Base-by-base conservation (phyloP, 257 asterid species). In the Agastache rugosa region DNA sequence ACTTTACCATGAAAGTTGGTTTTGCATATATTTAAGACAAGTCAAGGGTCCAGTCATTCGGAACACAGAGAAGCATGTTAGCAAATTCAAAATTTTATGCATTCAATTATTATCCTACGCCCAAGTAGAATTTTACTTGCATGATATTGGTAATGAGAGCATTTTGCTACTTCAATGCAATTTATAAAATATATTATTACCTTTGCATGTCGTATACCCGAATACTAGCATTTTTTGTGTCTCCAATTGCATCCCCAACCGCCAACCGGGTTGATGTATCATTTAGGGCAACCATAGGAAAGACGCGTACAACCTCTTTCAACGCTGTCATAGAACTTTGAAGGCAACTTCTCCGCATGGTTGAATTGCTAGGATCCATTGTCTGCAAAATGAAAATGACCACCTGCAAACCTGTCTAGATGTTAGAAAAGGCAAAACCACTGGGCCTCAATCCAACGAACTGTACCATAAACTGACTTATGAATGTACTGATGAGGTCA, bases 151-250 rank as follows among this genome's bases (percentile, higher is more conserved):
- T 25, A 25, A 44, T 51, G 27, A 67, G 55, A 63, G 55, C 68
- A 61, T 29, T 67, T 54, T 35, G 68, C 67, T 27, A 22, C 51
- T 29, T 35, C 74, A 47, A 67, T 42, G 29, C 67, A 70, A 68
- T 29, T 58, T 35, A 23, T 17, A 35, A 64, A 67, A 68, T 39
- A 64, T 35, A 25, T 23, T 44, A 68, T 77, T 86, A 94, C 98
- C 99, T 92, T 77, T 90, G 98, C 96, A 90, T 89, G 83, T 94
- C 99, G 82, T 90, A 92, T 45, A 94, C 90, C 75, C 93, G 89
- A 76, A 94, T 84, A 79, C 79, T 82, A 56, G 93, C 87, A 85
- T 75, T 89, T 66, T 78, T 86, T 25, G 89, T 84, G 77, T 86
- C 97, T 53, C 86, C 88, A 81, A 94, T 86, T 76, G 98, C 98